Conservation (phyloP, 306 rosid species). For the Sphenostylis stenocarpa region DNA sequence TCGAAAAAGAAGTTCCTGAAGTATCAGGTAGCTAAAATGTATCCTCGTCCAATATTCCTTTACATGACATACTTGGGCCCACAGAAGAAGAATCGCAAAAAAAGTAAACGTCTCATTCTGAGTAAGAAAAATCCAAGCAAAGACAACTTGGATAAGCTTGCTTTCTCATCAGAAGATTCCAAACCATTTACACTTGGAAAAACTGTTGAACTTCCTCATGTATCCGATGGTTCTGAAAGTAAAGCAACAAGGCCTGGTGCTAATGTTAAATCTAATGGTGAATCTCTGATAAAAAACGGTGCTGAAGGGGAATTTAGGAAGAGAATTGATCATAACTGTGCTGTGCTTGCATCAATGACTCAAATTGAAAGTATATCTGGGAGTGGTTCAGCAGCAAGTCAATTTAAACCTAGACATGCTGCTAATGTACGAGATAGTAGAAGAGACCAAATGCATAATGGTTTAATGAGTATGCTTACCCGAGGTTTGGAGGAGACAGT, state of each 20-base stretch:
- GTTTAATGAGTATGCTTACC: conserved; percentile 43
- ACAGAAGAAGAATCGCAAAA: conserved; percentile 56
- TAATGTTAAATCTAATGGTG: conserved; percentile 33
- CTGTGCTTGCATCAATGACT: conserved; percentile 48
- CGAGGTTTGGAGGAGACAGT: conserved; percentile 59
- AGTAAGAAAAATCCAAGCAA: conserved; percentile 34
- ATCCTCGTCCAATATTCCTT: conserved; percentile 40
- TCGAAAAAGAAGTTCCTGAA: conserved; percentile 55
- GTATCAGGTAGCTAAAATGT: conserved; percentile 46
- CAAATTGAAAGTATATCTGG: conserved; percentile 33
- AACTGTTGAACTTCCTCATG: conserved; percentile 22
- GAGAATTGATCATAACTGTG: conserved; percentile 40
- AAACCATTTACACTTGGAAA: conserved; percentile 61
- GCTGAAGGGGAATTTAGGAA: conserved; percentile 42
- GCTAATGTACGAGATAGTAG: conserved; percentile 33
- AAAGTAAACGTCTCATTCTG: conserved; percentile 30
- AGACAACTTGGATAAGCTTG: conserved; percentile 32
- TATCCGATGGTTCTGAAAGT: conserved; percentile 29
- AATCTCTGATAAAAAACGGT: conserved; percentile 28
- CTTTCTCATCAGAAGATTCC: conserved; percentile 47
- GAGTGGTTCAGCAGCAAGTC: conserved; percentile 30
- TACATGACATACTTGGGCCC: conserved; percentile 44
- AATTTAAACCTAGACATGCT: conserved; percentile 30
- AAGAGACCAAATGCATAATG: conserved; percentile 40
- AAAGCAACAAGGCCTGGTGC: conserved; percentile 36